Conservation (phyloP, 73 alveolate species). For the Tetrahymena thermophila region DNA sequence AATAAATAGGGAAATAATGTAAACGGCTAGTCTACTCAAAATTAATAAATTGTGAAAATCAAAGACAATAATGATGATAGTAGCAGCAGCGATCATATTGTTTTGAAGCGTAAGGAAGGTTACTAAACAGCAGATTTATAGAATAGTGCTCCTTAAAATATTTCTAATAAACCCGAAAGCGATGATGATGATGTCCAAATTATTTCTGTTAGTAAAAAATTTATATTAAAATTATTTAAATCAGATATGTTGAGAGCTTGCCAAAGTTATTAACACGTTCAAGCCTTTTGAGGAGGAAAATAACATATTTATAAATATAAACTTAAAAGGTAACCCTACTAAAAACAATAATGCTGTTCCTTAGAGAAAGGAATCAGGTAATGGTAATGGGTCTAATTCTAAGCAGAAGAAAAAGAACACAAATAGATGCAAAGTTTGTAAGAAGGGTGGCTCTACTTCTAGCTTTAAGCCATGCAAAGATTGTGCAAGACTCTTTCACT, state of each 20-base stretch:
- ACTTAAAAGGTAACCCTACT: neutral
- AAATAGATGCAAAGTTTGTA: neutral
- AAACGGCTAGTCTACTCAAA: neutral
- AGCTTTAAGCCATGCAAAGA: neutral
- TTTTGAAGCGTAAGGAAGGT: neutral
- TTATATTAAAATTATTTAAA: neutral
- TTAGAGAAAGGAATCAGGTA: neutral
- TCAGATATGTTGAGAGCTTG: neutral
- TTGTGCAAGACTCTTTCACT: constrained; percentile 1
- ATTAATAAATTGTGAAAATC: neutral
- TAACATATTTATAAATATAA: neutral
- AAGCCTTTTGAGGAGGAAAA: neutral
- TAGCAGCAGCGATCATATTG: neutral
- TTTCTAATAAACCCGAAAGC: neutral
- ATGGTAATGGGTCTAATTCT: neutral
- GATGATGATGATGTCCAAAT: neutral
- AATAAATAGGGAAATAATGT: neutral
- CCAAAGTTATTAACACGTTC: neutral
- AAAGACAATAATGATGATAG: neutral
- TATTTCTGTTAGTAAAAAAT: neutral
- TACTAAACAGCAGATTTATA: neutral
- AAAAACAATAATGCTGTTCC: neutral
- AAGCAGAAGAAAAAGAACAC: neutral
- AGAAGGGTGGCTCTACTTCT: neutral
- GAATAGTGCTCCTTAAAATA: neutral